Evolutionary conservation across 1,139 yeast genomes (phyloP).

Genomic region (Yamadazyma taylorii): DNA sequence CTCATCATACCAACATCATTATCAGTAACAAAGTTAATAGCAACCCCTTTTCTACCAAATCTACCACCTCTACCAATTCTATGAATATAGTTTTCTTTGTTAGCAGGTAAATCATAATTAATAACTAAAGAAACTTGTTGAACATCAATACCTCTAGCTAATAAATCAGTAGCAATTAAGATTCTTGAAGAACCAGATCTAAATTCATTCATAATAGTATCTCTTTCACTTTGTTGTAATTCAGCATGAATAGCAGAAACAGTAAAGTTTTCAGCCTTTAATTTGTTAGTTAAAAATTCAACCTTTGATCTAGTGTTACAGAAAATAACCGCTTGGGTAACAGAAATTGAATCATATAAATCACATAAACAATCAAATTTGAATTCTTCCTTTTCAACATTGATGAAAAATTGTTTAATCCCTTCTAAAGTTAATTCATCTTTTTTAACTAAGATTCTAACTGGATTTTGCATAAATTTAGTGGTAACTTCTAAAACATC

Average conservation of each 20-base stretch:
- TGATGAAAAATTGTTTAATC: slow-evolving; percentile 93
- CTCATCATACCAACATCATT: slow-evolving; percentile 92
- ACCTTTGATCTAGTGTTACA: slow-evolving; percentile 99
- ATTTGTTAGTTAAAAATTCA: slow-evolving; percentile 85
- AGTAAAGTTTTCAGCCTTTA: slow-evolving; percentile 86
- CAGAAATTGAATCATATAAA: slow-evolving; percentile 95
- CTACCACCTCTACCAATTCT: slow-evolving; percentile 99
- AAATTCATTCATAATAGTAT: slow-evolving; percentile 97
- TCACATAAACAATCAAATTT: slow-evolving; percentile 96
- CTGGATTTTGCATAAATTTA: slow-evolving; percentile 96
- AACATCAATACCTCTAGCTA: slow-evolving; percentile 99
- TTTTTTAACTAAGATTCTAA: slow-evolving; percentile 94
- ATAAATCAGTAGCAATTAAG: slow-evolving; percentile 92
- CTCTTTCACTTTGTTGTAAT: slow-evolving; percentile 96
- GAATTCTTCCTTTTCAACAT: slow-evolving; percentile 90
- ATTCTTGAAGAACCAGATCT: slow-evolving; percentile 98
- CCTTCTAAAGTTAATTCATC: slow-evolving; percentile 98
- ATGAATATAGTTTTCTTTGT: slow-evolving; percentile 98
- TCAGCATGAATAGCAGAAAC: slow-evolving; percentile 98
- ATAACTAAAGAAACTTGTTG: slow-evolving; percentile 98
- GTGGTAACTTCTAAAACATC: slow-evolving; percentile 96
- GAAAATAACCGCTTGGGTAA: slow-evolving; percentile 98
- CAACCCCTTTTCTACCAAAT: slow-evolving; percentile 99
- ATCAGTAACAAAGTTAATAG: slow-evolving; percentile 94
- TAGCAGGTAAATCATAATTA: slow-evolving; percentile 95